A percentile compares a stretch with the other conserved stretches of the same genome.
phyloP scores from a whole-genome alignment of 768 basidiomycete genomes.

The Coprinopsis cinerea region DNA sequence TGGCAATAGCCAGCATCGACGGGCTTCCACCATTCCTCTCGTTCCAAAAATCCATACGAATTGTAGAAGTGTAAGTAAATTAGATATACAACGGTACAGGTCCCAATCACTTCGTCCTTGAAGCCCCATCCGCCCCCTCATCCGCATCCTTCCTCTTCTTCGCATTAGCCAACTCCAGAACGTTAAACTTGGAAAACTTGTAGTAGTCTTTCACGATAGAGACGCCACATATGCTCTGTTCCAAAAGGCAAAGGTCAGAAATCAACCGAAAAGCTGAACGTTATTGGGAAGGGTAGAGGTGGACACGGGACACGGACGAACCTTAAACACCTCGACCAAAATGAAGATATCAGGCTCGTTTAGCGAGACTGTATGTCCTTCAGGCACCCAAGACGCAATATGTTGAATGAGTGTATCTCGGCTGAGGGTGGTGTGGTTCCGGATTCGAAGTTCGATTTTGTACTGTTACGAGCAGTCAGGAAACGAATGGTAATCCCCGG shows the following conservation, averaged over 20 bases:
- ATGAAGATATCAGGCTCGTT: slow-evolving; percentile 67
- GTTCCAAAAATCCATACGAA: no score
- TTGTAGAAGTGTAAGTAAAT: no score
- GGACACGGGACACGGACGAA: slow-evolving; percentile 22
- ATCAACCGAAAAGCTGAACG: not conserved
- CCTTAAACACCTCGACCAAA: slow-evolving; percentile 82
- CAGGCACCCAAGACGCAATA: slow-evolving; percentile 66
- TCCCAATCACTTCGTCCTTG: not conserved
- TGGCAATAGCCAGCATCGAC: no score
- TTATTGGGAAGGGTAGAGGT: no score
- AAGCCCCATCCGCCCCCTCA: slow-evolving; percentile 4
- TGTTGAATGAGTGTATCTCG: slow-evolving; percentile 58
- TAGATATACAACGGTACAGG: no score
- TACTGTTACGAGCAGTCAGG: slow-evolving; percentile 41
- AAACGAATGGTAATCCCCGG: not conserved
- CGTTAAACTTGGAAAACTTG: slow-evolving; percentile 68
- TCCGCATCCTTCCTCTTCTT: slow-evolving; percentile 30
- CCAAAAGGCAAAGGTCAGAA: slow-evolving; percentile 3
- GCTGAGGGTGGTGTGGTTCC: slow-evolving; percentile 70
- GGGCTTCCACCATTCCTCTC: no score
- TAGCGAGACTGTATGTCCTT: slow-evolving; percentile 61
- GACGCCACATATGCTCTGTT: slow-evolving; percentile 68
- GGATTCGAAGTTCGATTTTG: slow-evolving; percentile 70
- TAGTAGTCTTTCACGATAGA: slow-evolving; percentile 73
- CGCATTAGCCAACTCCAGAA: slow-evolving; percentile 60